phyloP scores from a whole-genome alignment of 208 protist genomes.

The Trypanosoma congolense region DNA sequence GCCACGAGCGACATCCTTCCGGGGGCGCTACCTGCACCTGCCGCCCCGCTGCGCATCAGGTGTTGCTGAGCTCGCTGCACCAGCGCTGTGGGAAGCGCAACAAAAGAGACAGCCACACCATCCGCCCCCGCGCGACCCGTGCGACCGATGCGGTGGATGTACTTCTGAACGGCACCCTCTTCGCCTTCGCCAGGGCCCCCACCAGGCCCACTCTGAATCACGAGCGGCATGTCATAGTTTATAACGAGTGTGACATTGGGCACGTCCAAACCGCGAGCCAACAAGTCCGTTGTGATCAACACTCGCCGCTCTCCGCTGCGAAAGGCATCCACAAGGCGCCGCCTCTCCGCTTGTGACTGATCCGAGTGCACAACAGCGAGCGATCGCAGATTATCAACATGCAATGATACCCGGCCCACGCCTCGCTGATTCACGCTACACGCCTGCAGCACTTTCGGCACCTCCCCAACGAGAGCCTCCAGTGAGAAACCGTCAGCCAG shows the following conservation, averaged over 20 bases:
- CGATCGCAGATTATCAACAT: conserved; percentile 49
- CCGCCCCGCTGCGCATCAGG: neutral
- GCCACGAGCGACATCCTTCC: neutral
- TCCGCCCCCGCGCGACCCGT: conserved; percentile 82
- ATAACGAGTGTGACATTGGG: conserved; percentile 94
- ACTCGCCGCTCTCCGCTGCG: conserved; percentile 90
- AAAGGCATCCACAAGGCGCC: conserved; percentile 94
- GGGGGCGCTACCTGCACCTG: neutral
- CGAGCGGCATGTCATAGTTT: conserved; percentile 96
- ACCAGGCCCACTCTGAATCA: neutral
- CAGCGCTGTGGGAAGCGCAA: conserved; percentile 54
- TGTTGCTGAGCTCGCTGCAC: conserved; percentile 31
- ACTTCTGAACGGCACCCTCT: conserved; percentile 71
- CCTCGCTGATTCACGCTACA: neutral
- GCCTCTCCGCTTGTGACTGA: conserved; percentile 84
- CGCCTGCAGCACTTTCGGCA: conserved; percentile 15
- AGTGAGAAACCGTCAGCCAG: conserved; percentile 38
- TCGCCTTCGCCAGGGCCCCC: conserved; percentile 3
- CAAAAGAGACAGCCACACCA: conserved; percentile 92
- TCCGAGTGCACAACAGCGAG: conserved; percentile 74
- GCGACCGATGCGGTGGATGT: conserved; percentile 96
- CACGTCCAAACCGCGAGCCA: conserved; percentile 93
- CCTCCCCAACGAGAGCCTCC: conserved; percentile 39
- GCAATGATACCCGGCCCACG: conserved; percentile 1
- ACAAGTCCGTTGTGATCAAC: conserved; percentile 97